Conservation (phyloP, 176 grass and related monocot species). For the Pontederia crassipes region DNA sequence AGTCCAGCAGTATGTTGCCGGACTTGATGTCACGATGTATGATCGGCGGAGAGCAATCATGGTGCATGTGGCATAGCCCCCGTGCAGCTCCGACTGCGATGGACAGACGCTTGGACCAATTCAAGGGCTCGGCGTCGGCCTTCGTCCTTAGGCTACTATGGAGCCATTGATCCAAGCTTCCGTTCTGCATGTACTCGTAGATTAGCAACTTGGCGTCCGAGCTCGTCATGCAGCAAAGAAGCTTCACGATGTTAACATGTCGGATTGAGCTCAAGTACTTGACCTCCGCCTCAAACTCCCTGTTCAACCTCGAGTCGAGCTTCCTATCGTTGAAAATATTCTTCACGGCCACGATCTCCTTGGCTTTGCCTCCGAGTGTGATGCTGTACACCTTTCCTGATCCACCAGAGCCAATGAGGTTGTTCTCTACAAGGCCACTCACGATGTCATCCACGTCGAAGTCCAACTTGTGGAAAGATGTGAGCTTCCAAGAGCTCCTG, state of each 20-base stretch:
- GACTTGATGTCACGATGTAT: slow-evolving; percentile 48
- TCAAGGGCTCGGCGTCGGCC: not conserved
- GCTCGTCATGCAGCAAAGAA: slow-evolving; percentile 35
- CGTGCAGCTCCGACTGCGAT: slow-evolving; percentile 36
- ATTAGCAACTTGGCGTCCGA: slow-evolving; percentile 31
- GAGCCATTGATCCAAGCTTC: slow-evolving; percentile 45
- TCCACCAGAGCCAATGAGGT: slow-evolving; percentile 6
- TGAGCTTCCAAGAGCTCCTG: slow-evolving; percentile 12
- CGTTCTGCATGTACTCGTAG: slow-evolving; percentile 56
- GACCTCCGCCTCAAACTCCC: slow-evolving; percentile 40
- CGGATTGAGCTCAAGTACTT: slow-evolving; percentile 41
- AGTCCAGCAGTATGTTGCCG: slow-evolving; percentile 36
- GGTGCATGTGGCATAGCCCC: slow-evolving; percentile 56
- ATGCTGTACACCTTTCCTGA: slow-evolving; percentile 27
- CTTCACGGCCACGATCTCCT: slow-evolving; percentile 27
- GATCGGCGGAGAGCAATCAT: slow-evolving; percentile 30
- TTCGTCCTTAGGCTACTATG: not conserved
- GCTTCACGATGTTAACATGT: slow-evolving; percentile 44
- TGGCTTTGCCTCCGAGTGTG: not conserved
- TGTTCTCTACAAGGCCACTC: not conserved
- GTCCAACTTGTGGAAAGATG: slow-evolving; percentile 6
- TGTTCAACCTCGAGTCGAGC: slow-evolving; percentile 18
- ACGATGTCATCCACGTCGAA: not conserved
- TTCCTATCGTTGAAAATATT: slow-evolving; percentile 26
- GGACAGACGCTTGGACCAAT: slow-evolving; percentile 32